Evolutionary conservation across 306 rosid species (phyloP).

Genomic region (Coriaria nepalensis): DNA sequence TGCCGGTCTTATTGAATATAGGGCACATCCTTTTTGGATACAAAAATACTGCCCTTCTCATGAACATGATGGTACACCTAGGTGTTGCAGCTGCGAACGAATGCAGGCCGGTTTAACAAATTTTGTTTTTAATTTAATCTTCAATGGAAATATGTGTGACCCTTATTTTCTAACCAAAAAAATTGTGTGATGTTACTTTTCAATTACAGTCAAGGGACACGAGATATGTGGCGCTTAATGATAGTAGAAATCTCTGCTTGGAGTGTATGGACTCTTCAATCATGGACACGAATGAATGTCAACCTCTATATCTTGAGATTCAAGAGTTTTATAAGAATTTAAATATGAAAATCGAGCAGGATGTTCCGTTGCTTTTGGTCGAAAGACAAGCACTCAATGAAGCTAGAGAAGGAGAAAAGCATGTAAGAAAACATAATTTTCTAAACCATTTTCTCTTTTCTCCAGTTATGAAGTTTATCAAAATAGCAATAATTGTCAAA

Average conservation of each 20-base stretch:
- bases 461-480: conserved; percentile 12
- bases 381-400: conserved; percentile 95
- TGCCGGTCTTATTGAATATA: conserved; percentile 99
- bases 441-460: conserved; percentile 12
- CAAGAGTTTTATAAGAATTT: conserved; percentile 72
- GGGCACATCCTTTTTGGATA: conserved; percentile 99
- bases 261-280: conserved; percentile 89
- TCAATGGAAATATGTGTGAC: neutral
- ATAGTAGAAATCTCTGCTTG: conserved; percentile 90
- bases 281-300: conserved; percentile 80
- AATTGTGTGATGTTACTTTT: conserved; percentile 8
- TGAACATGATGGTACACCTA: conserved; percentile 82
- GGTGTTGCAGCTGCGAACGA: conserved; percentile 97
- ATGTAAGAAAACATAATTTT: conserved; percentile 41
- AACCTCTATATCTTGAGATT: conserved; percentile 75
- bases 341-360: conserved; percentile 82
- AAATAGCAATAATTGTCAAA: neutral
- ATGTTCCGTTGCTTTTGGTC: conserved; percentile 85
- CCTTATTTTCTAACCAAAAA: conserved; percentile 7
- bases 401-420: conserved; percentile 94
- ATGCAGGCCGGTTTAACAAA: conserved; percentile 68
- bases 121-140: neutral
- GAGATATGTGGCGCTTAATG: conserved; percentile 54
- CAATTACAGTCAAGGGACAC: conserved; percentile 56
- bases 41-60: conserved; percentile 97